These are phyloP conservation scores for Stramenopiles sp. DNA, from an alignment of 352 stramenopile genomes.

Conservation along the genomic window DNA sequence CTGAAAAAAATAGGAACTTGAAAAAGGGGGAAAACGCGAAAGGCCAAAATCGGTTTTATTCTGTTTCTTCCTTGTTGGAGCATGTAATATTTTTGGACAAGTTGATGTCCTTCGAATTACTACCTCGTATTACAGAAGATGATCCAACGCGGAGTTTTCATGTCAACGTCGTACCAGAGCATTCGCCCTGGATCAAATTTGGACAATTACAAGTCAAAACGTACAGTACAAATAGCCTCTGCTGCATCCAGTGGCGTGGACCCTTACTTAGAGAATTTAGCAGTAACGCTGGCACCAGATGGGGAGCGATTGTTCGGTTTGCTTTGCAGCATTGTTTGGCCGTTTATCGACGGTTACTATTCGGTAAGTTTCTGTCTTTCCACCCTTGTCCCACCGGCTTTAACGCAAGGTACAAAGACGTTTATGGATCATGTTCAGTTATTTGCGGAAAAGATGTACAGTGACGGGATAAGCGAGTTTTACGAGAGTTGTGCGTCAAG, in stretches of 20 bases:
- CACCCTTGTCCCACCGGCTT: background rate
- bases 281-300: no score
- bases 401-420: background rate
- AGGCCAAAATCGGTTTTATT: background rate
- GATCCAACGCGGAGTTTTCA: background rate
- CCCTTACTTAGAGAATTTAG: no score
- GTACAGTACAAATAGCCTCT: no score
- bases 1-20: background rate
- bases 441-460: constrained; percentile 11
- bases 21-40: background rate
- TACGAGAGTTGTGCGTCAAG: background rate
- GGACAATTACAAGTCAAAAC: no score
- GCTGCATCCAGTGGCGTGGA: no score
- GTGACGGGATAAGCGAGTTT: background rate
- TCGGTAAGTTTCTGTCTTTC: background rate
- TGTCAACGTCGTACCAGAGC: no score
- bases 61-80: constrained; percentile 30
- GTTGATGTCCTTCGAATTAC: constrained; percentile 50
- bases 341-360: constrained; percentile 43
- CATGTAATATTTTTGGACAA: constrained; percentile 43
- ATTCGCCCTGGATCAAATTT: no score
- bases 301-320: constrained; percentile 35
- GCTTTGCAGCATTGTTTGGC: constrained; percentile 48
- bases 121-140: constrained; percentile 20
- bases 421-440: background rate